Conservation (phyloP, 345 rosid genomes). For the Citrus medica region DNA sequence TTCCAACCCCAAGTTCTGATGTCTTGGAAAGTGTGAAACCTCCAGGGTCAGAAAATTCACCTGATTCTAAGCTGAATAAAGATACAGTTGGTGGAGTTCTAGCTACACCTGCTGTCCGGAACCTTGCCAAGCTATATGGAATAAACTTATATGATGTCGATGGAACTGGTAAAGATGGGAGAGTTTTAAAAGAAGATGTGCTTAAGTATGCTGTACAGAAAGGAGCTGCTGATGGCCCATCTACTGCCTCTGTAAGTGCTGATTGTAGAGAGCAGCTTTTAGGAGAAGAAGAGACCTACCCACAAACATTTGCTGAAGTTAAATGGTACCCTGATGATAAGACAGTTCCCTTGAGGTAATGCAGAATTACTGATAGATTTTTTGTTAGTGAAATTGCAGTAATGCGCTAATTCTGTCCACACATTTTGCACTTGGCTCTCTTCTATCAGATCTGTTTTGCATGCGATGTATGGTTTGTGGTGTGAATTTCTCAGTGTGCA, state of each 20-base stretch:
- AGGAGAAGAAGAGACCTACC: constrained; percentile 22
- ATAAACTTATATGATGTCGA: constrained; percentile 51
- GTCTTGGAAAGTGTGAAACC: constrained; percentile 18
- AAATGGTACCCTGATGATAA: constrained; percentile 42
- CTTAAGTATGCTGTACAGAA: constrained; percentile 48
- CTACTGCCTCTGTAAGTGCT: constrained; percentile 25
- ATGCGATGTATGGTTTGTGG: neutral
- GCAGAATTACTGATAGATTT: neutral
- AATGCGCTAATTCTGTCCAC: neutral
- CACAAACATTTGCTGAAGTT: constrained; percentile 21
- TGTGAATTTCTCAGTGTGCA: neutral
- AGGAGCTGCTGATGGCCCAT: constrained; percentile 34
- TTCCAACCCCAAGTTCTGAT: constrained; percentile 22
- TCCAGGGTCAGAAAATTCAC: constrained; percentile 18
- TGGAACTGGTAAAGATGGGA: constrained; percentile 74
- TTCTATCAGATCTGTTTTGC: neutral
- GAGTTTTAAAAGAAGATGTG: constrained; percentile 80
- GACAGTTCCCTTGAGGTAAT: constrained; percentile 67
- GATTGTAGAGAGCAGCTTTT: constrained; percentile 17
- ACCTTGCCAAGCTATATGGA: constrained; percentile 73
- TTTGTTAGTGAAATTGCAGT: neutral
- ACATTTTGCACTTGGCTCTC: neutral
- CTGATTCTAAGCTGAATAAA: constrained; percentile 23
- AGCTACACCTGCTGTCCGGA: constrained; percentile 78
- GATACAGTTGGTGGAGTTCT: constrained; percentile 42